These are phyloP conservation scores for Amesomyces nigricolor DNA, from an alignment of 2,329 filamentous ascomycete genomes.

Conservation along the genomic window DNA sequence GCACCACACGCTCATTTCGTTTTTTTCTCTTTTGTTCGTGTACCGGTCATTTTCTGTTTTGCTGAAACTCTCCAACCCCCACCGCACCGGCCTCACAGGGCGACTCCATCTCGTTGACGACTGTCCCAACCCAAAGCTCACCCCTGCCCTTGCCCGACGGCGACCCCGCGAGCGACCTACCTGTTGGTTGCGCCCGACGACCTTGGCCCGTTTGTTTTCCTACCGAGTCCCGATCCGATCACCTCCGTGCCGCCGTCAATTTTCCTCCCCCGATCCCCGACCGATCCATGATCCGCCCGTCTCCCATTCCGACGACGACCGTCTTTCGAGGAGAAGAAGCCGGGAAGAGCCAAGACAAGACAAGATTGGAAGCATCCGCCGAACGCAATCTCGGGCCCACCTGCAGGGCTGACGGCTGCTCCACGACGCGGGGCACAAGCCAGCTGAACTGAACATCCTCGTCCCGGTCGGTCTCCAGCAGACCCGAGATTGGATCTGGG, in stretches of 20 bases:
- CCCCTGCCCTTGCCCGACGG: background rate
- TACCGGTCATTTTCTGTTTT: background rate
- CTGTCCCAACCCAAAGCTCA: background rate
- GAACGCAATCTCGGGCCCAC: conserved; percentile 10
- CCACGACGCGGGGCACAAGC: conserved; percentile 14
- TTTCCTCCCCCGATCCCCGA: background rate
- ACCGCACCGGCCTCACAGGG: background rate
- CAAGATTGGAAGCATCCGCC: no score
- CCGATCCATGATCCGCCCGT: conserved; percentile 2
- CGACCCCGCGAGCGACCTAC: background rate
- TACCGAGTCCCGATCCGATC: background rate
- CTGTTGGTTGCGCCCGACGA: background rate
- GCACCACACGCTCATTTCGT: conserved; percentile 1
- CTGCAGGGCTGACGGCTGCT: background rate
- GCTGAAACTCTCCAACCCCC: background rate
- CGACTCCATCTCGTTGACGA: background rate
- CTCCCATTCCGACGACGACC: no score
- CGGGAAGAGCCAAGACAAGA: no score
- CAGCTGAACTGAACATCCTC: conserved; percentile 12
- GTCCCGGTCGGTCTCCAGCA: no score
- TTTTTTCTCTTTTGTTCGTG: background rate
- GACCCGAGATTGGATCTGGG: no score
- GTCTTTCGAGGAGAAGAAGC: no score
- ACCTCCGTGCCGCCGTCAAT: no score
- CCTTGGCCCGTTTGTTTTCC: background rate